Base-by-base conservation (phyloP, 306 rosid genomes). In the Sicyos baderoa region DNA sequence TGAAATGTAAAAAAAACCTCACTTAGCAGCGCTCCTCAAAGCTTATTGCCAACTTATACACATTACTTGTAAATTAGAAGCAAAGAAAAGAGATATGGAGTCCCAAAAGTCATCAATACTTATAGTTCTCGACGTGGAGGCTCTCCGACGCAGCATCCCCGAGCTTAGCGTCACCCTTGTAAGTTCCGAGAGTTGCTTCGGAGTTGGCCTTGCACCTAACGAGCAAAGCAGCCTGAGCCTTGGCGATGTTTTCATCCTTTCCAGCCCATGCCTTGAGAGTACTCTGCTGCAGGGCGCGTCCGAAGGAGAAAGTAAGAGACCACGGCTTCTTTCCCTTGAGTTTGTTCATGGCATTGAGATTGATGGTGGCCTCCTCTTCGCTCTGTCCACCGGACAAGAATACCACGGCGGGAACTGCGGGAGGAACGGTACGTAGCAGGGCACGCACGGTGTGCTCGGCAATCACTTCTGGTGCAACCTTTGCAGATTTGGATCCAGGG, bases 311-410 rank as follows among this genome's bases (percentile, higher is more conserved):
- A 5, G 95, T 79, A 5, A 88, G 95, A 3, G 88, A 71, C 95
- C 95, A 88, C 21, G 95, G 95, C 83, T 86, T 88, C 88, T 88
- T 88, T 10, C 79, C 85, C 83, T 88, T 75, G 12, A 79, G 57
- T 65, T 79, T 68, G 84, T 88, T 88, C 84, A 84, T 86, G 82
- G 95, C 95, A 22, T 88, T 88, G 29, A 88, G 88, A 77, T 88
- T 86, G 64, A 79, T 19, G 57, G 91, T 84, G 32, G 95, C 95
- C 79, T 86, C 88, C 83, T 88, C 95, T 80, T 88, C 95, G 2
- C 95, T 88, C 83, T 88, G 95, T 56, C 95, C 95, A 15, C 95
- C 95, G 5, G 95, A 88, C 77, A 86, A 77, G 85, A 88, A 88
- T 3, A 84, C 89, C 16, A 88, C 72, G 0, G 91, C 95, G 0